Evolutionary conservation across 495 filamentous ascomycete genomes (phyloP), one percentile per base, ranked within the genome.

Genomic region (Penicillium longicatenatum): DNA sequence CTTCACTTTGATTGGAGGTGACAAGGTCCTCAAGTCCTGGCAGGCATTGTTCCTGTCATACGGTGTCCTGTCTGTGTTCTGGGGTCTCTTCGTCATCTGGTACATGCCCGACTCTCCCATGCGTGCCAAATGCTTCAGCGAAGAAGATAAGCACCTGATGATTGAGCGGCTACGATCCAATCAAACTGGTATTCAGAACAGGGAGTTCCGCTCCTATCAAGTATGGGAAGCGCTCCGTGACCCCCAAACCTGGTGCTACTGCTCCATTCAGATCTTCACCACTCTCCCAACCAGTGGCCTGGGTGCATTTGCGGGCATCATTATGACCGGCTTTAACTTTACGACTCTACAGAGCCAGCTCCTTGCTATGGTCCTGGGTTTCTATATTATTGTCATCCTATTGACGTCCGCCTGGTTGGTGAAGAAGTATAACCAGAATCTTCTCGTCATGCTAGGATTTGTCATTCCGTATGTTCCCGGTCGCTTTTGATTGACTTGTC

Each of bases 261-360:
- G 72, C 54, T 65, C 70, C 16, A 84, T 89, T 31, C 81, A 85
- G 54, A 69, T 91, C 11, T 84, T 82, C 67, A 88, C 87, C 0
- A 89, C 86, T 0, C 74, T 89, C 5, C 86, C 86, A 5, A 89
- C 85, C 0, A 84, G 82, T 48, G 86, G 86, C 0, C 76, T 89
- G 6, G 86, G 87, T 20, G 80, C 82, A 3, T 90, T 88, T 64
- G 83, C 84, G 33, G 86, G 84, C 56, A 82, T 89, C 61, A 87
- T 82, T 31, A 74, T 82, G 54, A 70, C 55, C 1, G 63, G 73
- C 2, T 80, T 82, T 26, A 64, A 79, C 0, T 82, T 76, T 49
- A 72, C 64, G 0, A 60, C 69, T 0, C 60, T 79, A 30, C 72
- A 81, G 52, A 79, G 73, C 6, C 77, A 77, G 46, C 63, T 81